phyloP scores from a whole-genome alignment of 768 basidiomycete genomes.

The Pisolithus sp. region DNA sequence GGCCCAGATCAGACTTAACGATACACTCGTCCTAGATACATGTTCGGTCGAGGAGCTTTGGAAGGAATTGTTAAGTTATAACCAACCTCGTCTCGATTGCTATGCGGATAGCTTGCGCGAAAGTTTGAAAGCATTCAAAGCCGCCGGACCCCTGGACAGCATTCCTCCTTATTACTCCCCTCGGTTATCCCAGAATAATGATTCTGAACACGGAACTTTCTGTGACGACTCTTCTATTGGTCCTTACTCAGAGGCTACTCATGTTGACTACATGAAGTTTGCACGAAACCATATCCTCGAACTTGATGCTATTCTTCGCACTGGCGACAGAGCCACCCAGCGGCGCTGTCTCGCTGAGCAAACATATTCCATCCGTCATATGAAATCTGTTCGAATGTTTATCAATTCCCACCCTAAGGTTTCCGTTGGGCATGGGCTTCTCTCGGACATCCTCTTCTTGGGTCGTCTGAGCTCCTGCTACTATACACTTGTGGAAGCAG shows the following conservation, averaged over 20 bases:
- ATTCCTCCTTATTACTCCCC: not conserved
- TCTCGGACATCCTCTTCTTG: constrained; percentile 1
- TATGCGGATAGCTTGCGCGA: not conserved
- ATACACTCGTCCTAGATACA: not conserved
- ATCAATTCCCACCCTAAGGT: not conserved
- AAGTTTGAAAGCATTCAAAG: not conserved
- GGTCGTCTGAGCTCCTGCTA: constrained; percentile 1
- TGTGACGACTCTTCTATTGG: not conserved
- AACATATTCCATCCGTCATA: not conserved
- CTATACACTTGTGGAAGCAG: not conserved
- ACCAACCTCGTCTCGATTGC: not conserved
- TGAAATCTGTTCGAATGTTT: not conserved
- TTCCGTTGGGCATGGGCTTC: not conserved
- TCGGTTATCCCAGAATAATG: not conserved
- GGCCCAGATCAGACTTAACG: too few species aligned
- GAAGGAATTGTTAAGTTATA: not conserved
- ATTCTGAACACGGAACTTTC: not conserved
- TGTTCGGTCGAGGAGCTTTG: not conserved
- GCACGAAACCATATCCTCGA: not conserved
- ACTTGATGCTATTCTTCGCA: not conserved
- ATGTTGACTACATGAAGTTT: not conserved
- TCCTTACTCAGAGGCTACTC: not conserved
- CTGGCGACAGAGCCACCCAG: not conserved
- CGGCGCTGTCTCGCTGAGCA: not conserved
- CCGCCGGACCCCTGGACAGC: not conserved